Conservation (phyloP, 78 protist genomes). For the Carpediemonas membranifera region DNA sequence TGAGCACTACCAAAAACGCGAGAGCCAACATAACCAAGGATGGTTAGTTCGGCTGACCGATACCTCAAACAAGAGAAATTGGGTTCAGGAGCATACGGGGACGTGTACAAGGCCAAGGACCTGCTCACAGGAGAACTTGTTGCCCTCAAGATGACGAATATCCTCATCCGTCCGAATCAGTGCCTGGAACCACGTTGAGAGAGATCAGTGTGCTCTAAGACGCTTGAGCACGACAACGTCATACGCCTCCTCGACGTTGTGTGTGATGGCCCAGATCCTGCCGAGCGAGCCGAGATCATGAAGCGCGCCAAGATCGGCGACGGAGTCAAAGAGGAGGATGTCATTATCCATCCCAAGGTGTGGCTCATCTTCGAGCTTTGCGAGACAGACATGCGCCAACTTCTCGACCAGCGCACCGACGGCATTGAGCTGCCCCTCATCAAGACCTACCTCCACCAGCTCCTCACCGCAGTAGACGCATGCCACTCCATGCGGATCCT, state of each 20-base stretch:
- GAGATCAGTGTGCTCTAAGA: slow-evolving; percentile 88
- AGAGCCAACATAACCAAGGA: too few species aligned
- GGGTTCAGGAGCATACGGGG: slow-evolving; percentile 91
- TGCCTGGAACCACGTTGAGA: slow-evolving; percentile 92
- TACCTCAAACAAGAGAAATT: too few species aligned
- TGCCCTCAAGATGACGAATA: slow-evolving; percentile 71
- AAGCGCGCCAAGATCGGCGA: too few species aligned
- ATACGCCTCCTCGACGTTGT: slow-evolving; percentile 51
- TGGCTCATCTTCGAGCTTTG: slow-evolving; percentile 74
- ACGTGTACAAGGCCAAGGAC: slow-evolving; percentile 85
- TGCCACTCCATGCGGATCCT: slow-evolving; percentile 48
- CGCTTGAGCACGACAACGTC: slow-evolving; percentile 56
- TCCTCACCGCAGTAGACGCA: slow-evolving; percentile 33
- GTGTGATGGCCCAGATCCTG: too few species aligned
- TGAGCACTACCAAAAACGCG: too few species aligned
- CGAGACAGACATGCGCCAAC: slow-evolving; percentile 83
- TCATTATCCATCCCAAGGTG: slow-evolving; percentile 24
- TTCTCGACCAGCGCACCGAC: slow-evolving; percentile 52
- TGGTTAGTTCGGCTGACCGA: too few species aligned
- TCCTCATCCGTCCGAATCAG: slow-evolving; percentile 78
- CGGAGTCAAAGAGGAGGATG: too few species aligned
- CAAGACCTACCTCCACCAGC: slow-evolving; percentile 39
- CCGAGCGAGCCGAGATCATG: too few species aligned
- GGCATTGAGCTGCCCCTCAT: slow-evolving; percentile 40
- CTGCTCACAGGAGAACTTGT: slow-evolving; percentile 51